A percentile compares a stretch with the other conserved stretches of the same genome.
Evolutionary conservation across 768 basidiomycete genomes (phyloP).

Genomic region (Lactarius akahatsu): DNA sequence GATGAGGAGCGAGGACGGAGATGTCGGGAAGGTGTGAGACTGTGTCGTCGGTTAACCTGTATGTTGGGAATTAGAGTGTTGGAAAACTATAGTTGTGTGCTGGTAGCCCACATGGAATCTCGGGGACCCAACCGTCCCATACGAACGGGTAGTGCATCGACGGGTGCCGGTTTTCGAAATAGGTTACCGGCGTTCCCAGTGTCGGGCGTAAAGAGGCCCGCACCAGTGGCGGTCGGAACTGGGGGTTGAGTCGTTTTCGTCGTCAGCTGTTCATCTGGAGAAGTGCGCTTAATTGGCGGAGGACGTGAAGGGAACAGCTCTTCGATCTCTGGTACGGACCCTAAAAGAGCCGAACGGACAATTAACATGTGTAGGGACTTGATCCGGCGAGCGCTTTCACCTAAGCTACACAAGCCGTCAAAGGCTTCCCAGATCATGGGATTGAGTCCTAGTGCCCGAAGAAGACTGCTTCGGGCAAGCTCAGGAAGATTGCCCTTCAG

Average conservation of each 20-base stretch:
- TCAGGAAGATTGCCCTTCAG: constrained; percentile 76
- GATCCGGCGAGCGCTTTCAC: constrained; percentile 40
- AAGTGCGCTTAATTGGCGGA: constrained; percentile 51
- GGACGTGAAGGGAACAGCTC: constrained; percentile 67
- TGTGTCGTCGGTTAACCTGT: constrained; percentile 46
- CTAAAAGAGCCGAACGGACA: constrained; percentile 39
- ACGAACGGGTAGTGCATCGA: constrained; percentile 55
- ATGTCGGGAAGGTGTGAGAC: constrained; percentile 54
- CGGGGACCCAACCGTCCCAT: constrained; percentile 54
- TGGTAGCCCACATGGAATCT: constrained; percentile 58
- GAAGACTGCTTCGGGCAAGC: constrained; percentile 69
- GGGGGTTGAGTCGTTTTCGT: constrained; percentile 38
- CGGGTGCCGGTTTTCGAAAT: constrained; percentile 51
- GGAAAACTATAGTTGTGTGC: not conserved
- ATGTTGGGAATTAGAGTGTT: constrained; percentile 9
- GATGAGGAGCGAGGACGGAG: constrained; percentile 52
- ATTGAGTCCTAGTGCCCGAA: constrained; percentile 66
- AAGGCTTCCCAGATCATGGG: constrained; percentile 92
- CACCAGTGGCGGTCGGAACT: constrained; percentile 57
- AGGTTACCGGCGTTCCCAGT: constrained; percentile 52
- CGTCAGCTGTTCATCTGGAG: constrained; percentile 51
- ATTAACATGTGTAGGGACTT: constrained; percentile 21
- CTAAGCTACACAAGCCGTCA: constrained; percentile 79
- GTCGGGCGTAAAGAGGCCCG: constrained; percentile 78
- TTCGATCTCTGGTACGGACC: constrained; percentile 68